Evolutionary conservation across 2,329 filamentous ascomycete genomes (phyloP), one percentile per base, ranked within the genome.

Genomic region (Helotiales sp.): DNA sequence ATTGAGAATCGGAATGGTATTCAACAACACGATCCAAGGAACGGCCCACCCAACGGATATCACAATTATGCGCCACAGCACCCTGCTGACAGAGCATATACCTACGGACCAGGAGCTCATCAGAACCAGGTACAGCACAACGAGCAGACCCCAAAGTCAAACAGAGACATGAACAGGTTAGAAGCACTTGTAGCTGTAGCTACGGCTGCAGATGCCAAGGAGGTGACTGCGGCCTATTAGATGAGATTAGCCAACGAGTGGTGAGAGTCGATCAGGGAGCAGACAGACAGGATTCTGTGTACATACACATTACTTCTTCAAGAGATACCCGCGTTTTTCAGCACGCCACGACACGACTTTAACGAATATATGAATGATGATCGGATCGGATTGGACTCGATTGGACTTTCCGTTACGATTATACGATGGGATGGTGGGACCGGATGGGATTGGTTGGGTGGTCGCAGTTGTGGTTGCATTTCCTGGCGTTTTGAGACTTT

Each of bases 181-280:
- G 85, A 90, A 68, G 86, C 87, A 26, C 81, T 90, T 8, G 87
- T 90, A n/a, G 87, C 87, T 5, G 87, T 89, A 49, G 87, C 88
- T 4, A 89, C 87, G 1, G 85, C 84, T 68, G 86, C 88, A 75
- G 83, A 79, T 30, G 80, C 47, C 7, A 62, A 52, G 59, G 24
- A 78, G 63, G 76, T 77, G 4, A 73, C 77, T 15, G 75, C 79
- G 26, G 72, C 71, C 28, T 73, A 73, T 67, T 75, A 69, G 69
- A 24, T 43, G 34, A 40, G 20, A 37, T 10, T 17, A 22, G 3
- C 10, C 0, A 47, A 2, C 24, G 22, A n/a, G 47, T 28, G 10
- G 50, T 20, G 49, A 20, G 13, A 62, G 37, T 32, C 13, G 22
- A 24, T 11, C 15, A 45, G 59, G 11, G 30, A 52, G 20, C n/a